Evolutionary conservation across 2,329 filamentous ascomycete genomes (phyloP), one percentile per base, ranked within the genome.

Genomic region (Camillea tinctor): DNA sequence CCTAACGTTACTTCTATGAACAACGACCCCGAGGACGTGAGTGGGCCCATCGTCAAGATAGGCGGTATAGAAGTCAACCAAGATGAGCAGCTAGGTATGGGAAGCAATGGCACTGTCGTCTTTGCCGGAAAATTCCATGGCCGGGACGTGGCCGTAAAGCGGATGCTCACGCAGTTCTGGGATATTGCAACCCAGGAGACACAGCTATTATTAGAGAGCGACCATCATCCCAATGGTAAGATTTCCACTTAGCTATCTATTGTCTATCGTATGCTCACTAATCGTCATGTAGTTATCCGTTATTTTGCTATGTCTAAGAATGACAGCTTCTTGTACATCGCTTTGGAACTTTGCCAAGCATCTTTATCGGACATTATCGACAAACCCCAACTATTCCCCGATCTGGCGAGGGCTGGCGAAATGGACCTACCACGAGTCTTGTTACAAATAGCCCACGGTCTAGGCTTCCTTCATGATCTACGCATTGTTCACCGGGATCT

Each of bases 401-500:
- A 87, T 3, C 80, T 98, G 48, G 89, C 93, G 24, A 81, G 84
- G 64, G 85, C 89, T 19, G 90, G 90, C 63, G 89, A 90, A 66
- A 80, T 85, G 64, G 91, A 98, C 69, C 79, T 96, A 55, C 91
- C 91, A 0, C 86, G 88, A 64, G 88, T 96, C 1, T 78, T 99
- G 44, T 89, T 92, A 60, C 95, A 99, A 73, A 93, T 99, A 62
- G 92, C 93, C 1, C 89, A 91, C 58, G 95, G 95, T 40, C 85
- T 99, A 26, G 88, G 89, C 60, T 93, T 98, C 74, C 80, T 99
- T 9, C 95, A 99, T 76, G 89, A 88, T 19, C 83, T 98, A 50
- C 90, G 95, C 62, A 97, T 99, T 71, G 96, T 99, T 2, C 95
- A 99, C 74, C 91, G 95, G 56, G 95, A 99, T 72, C 85, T 99